Conservation (phyloP, 2,329 filamentous ascomycete genomes). For the Mycosphaerella sp. region DNA sequence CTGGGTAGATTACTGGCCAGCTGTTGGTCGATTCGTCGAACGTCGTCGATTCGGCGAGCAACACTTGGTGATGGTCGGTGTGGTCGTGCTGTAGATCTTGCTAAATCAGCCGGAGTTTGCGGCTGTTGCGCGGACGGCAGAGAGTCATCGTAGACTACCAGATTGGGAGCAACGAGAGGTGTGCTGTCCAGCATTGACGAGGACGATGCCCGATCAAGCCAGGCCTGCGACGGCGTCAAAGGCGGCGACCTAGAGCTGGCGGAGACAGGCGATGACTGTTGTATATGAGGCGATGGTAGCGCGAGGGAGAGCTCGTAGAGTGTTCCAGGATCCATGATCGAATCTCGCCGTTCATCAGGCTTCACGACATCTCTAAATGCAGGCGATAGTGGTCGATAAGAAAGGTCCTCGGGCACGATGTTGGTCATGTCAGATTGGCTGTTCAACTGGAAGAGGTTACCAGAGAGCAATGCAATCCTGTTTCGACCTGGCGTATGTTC, state of each 20-base stretch:
- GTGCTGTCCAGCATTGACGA: conserved; percentile 1
- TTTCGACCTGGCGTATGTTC: conserved; percentile 14
- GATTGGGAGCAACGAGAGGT: conserved; percentile 15
- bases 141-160: conserved; percentile 31
- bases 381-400: background rate
- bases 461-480: conserved; percentile 21
- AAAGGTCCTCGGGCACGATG: background rate
- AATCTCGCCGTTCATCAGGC: conserved; percentile 1
- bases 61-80: conserved; percentile 14
- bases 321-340: background rate
- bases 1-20: background rate
- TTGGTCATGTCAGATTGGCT: background rate
- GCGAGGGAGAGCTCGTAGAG: conserved; percentile 17
- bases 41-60: background rate
- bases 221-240: background rate
- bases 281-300: conserved; percentile 16
- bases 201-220: background rate
- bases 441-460: conserved; percentile 16
- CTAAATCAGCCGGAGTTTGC: conserved; percentile 33
- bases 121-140: conserved; percentile 27
- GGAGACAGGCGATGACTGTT: conserved; percentile 7
- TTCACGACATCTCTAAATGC: background rate
- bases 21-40: background rate
- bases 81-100: conserved; percentile 10
- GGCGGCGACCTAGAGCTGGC: background rate